phyloP scores from a whole-genome alignment of 2,329 filamentous ascomycete species.

The Diaporthe vexans region DNA sequence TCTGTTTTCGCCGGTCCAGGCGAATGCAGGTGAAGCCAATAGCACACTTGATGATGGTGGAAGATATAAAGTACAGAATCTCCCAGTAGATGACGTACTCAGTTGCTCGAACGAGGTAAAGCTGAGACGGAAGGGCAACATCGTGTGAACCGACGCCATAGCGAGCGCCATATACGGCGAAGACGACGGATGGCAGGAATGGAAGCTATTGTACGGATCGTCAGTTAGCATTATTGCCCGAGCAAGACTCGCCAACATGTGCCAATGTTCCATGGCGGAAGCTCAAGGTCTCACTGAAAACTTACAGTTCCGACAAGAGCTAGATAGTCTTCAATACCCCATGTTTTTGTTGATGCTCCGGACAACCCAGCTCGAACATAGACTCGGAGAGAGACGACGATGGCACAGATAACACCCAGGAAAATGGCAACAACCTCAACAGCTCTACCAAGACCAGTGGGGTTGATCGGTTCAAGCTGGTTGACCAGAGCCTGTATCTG shows the following conservation, averaged over 20 bases:
- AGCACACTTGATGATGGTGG: conserved; percentile 1
- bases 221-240: background rate
- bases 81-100: conserved; percentile 3
- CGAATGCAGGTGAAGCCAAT: conserved; percentile 10
- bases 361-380: conserved; percentile 11
- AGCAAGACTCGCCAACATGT: background rate
- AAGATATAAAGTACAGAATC: conserved; percentile 10
- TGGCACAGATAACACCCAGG: background rate
- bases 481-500: conserved; percentile 10
- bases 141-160: conserved; percentile 3
- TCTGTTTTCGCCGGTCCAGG: background rate
- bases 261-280: background rate
- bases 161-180: background rate
- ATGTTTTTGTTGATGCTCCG: conserved; percentile 3
- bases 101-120: background rate
- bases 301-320: conserved; percentile 1
- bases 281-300: background rate
- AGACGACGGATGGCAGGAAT: background rate
- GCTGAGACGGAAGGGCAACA: background rate
- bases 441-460: background rate
- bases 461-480: conserved; percentile 8
- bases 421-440: conserved; percentile 5
- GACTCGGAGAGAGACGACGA: background rate
- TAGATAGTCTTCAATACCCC: conserved; percentile 8
- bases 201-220: background rate